Conservation (phyloP, 1,139 yeast species). For the Zygosaccharomyces sapae region DNA sequence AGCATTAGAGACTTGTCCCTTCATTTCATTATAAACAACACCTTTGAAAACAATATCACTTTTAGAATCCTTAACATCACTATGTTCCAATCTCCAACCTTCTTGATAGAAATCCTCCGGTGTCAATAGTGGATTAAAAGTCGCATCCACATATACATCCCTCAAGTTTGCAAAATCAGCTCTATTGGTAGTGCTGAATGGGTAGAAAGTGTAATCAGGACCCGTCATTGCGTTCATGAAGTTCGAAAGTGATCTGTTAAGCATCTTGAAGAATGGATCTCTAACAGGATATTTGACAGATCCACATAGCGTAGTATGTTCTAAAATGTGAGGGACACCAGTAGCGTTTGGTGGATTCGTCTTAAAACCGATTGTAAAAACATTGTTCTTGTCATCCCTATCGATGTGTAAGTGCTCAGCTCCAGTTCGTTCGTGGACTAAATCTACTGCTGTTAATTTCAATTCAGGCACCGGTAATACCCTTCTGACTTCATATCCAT, state of each 20-base stretch:
- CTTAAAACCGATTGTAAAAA: constrained; percentile 84
- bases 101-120: constrained; percentile 87
- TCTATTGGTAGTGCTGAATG: constrained; percentile 88
- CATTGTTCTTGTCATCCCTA: constrained; percentile 76
- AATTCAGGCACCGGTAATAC: constrained; percentile 76
- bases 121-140: constrained; percentile 72
- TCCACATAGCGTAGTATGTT: constrained; percentile 94
- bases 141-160: constrained; percentile 85
- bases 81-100: constrained; percentile 93
- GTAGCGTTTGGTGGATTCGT: constrained; percentile 91
- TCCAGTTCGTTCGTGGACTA: constrained; percentile 65
- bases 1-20: constrained; percentile 91
- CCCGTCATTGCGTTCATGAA: constrained; percentile 99
- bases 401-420: constrained; percentile 83
- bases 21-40: constrained; percentile 97
- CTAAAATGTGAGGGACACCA: constrained; percentile 93
- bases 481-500: constrained; percentile 62
- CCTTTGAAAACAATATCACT: constrained; percentile 79
- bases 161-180: constrained; percentile 79
- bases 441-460: constrained; percentile 70
- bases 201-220: constrained; percentile 90
- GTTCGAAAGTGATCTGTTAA: constrained; percentile 79
- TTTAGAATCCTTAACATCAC: constrained; percentile 49
- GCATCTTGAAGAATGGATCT: constrained; percentile 97
- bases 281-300: constrained; percentile 85